Evolutionary conservation across 2,329 filamentous ascomycete species (phyloP).

Genomic region (Ascochyta rabiei): DNA sequence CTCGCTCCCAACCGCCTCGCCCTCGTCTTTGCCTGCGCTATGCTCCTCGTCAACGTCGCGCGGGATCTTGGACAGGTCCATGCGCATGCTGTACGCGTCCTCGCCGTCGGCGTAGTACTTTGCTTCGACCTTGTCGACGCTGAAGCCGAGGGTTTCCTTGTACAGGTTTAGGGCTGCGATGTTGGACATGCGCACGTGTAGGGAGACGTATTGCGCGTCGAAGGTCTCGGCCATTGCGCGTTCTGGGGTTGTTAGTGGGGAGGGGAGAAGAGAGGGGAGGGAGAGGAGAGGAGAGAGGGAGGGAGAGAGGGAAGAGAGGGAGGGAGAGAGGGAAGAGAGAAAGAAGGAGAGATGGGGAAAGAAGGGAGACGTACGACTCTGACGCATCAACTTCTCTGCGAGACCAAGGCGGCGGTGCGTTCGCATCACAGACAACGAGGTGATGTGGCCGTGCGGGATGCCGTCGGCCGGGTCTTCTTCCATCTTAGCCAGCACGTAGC

Average conservation of each 20-base stretch:
- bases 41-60: conserved; percentile 56
- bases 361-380: conserved; percentile 68
- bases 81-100: conserved; percentile 92
- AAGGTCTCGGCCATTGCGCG: conserved; percentile 97
- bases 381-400: conserved; percentile 96
- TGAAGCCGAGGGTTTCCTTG: conserved; percentile 63
- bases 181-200: conserved; percentile 96
- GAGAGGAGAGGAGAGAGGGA: background rate
- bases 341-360: background rate
- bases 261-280: background rate
- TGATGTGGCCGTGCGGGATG: conserved; percentile 94
- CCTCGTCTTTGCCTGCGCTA: conserved; percentile 48
- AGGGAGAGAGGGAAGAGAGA: background rate
- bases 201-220: conserved; percentile 86
- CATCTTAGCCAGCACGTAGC: conserved; percentile 99
- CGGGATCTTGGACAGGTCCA: conserved; percentile 71
- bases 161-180: conserved; percentile 89
- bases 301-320: too few relatives aligned
- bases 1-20: conserved; percentile 48
- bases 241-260: conserved; percentile 58
- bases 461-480: conserved; percentile 95
- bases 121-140: conserved; percentile 63
- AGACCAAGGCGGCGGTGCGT: conserved; percentile 90
- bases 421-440: conserved; percentile 91
- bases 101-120: conserved; percentile 99